Evolutionary conservation across 23 red algal genomes (phyloP), one percentile per base, ranked within the genome.

Genomic region (Gracilaria domingensis): DNA sequence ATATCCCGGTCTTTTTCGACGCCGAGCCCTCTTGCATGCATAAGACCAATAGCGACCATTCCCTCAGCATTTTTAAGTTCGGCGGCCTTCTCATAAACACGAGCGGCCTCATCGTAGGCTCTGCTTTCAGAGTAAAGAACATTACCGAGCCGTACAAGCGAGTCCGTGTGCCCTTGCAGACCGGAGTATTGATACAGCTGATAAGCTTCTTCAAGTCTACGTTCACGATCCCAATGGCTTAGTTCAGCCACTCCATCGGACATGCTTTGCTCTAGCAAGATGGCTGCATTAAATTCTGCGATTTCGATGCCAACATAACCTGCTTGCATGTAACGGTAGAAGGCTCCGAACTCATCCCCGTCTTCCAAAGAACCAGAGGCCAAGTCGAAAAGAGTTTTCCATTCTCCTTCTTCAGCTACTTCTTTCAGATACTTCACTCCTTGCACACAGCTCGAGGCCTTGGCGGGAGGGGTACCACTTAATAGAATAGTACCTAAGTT

Each of bases 241-340:
- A 92, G 36, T 74, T 92, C 89, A 12, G 78, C 16, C 23, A 92
- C 28, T 26, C 82, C 62, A n/a, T 66, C 66, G 17, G 54, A 77
- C 64, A 16, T 51, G 38, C 49, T 65, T 50, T 23, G 66, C 66
- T 96, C 95, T 39, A 92, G 76, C 36, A 98, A 69, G 53, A 95
- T 44, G 24, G 92, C 96, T 44, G 87, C 88, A 80, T 98, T 98
- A 69, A 93, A 93, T 80, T 98, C 92, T 0, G 90, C 96, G 21
- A 93, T 40, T 84, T 98, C 96, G 36, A 98, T 82, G n/a, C 96
- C 96, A 24, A 92, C 96, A 89, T 92, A 82, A 20, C 92, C 96
- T 26, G 96, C 96, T 81, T 98, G 92, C 66, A 87, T 62, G 32
- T 91, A 86, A 26, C 92, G 86, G 62, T 92, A 93, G 5, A 98